Percentiles rank a stretch among this genome's conserved stretches.
Evolutionary conservation across 345 rosid genomes (phyloP).

Genomic region (Gossypioides kirkii): DNA sequence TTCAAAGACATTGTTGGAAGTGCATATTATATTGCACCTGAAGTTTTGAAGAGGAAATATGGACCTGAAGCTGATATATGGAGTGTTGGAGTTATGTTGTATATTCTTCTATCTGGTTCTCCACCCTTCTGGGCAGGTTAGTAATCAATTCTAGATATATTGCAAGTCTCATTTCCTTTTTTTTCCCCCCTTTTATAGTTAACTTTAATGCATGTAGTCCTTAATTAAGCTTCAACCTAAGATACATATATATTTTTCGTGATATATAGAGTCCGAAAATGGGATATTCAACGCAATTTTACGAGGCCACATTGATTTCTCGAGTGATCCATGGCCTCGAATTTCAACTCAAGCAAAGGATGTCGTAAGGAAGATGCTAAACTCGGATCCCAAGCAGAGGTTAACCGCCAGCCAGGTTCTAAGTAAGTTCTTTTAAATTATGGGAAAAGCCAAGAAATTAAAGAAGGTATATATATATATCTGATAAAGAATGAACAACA

Average conservation of each 20-base stretch:
- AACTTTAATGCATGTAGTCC: too few species aligned
- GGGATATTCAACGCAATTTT: constrained; percentile 90
- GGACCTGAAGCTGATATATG: constrained; percentile 96
- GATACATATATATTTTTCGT: neutral
- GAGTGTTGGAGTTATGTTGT: constrained; percentile 92
- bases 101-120: constrained; percentile 84
- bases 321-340: constrained; percentile 89
- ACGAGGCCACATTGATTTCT: constrained; percentile 72
- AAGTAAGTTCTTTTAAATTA: constrained; percentile 32
- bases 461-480: neutral
- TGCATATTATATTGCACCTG: constrained; percentile 95
- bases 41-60: constrained; percentile 78
- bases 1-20: constrained; percentile 90
- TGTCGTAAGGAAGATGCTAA: constrained; percentile 81
- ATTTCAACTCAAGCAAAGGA: constrained; percentile 88
- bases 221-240: neutral
- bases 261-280: constrained; percentile 63
- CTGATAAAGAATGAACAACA: neutral
- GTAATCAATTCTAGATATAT: neutral
- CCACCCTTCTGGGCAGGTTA: constrained; percentile 98
- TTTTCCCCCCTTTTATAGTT: too few species aligned
- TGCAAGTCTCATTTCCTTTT: too few species aligned
- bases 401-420: constrained; percentile 83
- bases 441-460: too few species aligned
- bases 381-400: constrained; percentile 82